A percentile compares a stretch with the other conserved stretches of the same genome.
Evolutionary conservation across 164 flowering plant species (phyloP).

Genomic region (Akebia trifoliata): DNA sequence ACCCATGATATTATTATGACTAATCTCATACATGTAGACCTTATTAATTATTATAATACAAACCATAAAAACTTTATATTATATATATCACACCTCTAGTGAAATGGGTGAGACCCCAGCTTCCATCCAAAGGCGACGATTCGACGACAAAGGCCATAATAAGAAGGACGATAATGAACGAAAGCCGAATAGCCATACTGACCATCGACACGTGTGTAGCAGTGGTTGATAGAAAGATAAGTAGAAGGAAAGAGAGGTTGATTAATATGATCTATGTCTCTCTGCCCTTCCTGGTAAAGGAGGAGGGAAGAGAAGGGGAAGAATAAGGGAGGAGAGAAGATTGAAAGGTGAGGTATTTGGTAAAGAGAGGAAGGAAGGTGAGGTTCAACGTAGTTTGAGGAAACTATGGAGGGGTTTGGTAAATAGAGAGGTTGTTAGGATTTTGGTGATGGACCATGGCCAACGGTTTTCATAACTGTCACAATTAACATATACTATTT

Average conservation of each 20-base stretch:
- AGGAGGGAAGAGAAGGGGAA: constrained; percentile 4
- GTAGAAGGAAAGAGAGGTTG: too few species aligned
- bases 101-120: neutral
- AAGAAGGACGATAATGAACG: constrained; percentile 7
- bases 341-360: neutral
- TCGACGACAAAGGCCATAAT: constrained; percentile 11
- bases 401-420: too few species aligned
- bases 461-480: too few species aligned
- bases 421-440: too few species aligned
- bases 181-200: constrained; percentile 10
- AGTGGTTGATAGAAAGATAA: neutral
- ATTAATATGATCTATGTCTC: neutral
- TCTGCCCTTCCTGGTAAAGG: constrained; percentile 15
- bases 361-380: neutral
- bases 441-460: too few species aligned
- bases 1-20: too few species aligned
- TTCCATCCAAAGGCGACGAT: constrained; percentile 1
- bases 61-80: too few species aligned
- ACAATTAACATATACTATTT: too few species aligned
- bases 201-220: neutral
- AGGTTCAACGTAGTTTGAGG: neutral
- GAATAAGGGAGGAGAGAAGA: neutral
- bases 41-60: too few species aligned
- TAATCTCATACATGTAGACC: too few species aligned
- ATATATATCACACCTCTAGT: too few species aligned